phyloP scores from a whole-genome alignment of 2,329 filamentous ascomycete genomes.

The Clarireedia sp. region DNA sequence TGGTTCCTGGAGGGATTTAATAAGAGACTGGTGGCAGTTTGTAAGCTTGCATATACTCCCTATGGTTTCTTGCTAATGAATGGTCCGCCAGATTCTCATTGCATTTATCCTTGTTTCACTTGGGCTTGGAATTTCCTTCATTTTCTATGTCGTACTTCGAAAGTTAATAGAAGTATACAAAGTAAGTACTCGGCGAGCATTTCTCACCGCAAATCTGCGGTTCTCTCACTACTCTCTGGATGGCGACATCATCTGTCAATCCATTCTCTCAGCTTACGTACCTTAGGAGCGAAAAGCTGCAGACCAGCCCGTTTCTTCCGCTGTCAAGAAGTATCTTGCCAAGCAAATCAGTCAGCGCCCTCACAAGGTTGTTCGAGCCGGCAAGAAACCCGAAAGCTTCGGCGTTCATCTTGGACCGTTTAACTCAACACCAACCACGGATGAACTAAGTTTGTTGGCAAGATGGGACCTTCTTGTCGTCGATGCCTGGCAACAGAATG shows the following conservation, averaged over 20 bases:
- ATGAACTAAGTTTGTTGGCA: constrained; percentile 31
- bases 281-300: constrained; percentile 13
- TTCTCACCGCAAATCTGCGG: not conserved
- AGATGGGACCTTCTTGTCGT: constrained; percentile 38
- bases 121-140: constrained; percentile 12
- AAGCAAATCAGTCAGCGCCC: constrained; percentile 10
- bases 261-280: not conserved
- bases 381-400: constrained; percentile 19
- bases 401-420: constrained; percentile 38
- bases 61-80: constrained; percentile 11
- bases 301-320: constrained; percentile 6
- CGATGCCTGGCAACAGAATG: constrained; percentile 33
- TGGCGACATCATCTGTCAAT: not conserved
- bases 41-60: constrained; percentile 12
- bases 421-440: constrained; percentile 25
- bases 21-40: constrained; percentile 24
- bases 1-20: constrained; percentile 16
- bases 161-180: constrained; percentile 6
- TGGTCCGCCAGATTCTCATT: constrained; percentile 18
- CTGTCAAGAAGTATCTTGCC: constrained; percentile 15
- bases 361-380: constrained; percentile 13
- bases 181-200: constrained; percentile 2
- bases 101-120: constrained; percentile 21
- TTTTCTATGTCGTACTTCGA: constrained; percentile 15
- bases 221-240: no score